A percentile compares a stretch with the other conserved stretches of the same genome.
Evolutionary conservation across 1,284 basidiomycete species (phyloP).

Genomic region (Puccinia horiana): DNA sequence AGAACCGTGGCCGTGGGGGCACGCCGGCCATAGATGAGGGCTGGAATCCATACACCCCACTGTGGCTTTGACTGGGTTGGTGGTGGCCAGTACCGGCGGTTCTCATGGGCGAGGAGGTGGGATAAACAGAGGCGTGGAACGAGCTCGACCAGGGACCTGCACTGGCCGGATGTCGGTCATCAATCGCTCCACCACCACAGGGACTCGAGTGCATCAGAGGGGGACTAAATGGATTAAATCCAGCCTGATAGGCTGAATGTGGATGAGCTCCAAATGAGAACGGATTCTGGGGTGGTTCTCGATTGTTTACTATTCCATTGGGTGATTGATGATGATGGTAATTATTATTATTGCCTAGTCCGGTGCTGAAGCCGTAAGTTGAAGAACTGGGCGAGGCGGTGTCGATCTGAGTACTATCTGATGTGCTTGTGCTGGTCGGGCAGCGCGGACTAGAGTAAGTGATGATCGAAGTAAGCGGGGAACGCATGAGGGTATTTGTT

Average conservation of each 20-base stretch:
- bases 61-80: slow-evolving; percentile 45
- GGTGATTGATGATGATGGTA: background rate
- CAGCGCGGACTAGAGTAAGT: slow-evolving; percentile 16
- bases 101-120: background rate
- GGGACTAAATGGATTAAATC: slow-evolving; percentile 27
- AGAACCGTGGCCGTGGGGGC: slow-evolving; percentile 1
- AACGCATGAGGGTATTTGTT: slow-evolving; percentile 13
- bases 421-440: background rate
- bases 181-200: background rate
- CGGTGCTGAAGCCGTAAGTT: slow-evolving; percentile 5
- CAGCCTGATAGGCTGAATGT: slow-evolving; percentile 10
- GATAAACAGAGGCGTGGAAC: background rate
- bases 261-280: slow-evolving; percentile 21
- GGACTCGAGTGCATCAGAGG: slow-evolving; percentile 10
- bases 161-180: slow-evolving; percentile 22
- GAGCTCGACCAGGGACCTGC: slow-evolving; percentile 41
- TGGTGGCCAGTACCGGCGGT: slow-evolving; percentile 5
- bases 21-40: background rate
- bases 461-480: slow-evolving; percentile 18
- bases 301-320: background rate
- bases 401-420: slow-evolving; percentile 6
- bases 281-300: slow-evolving; percentile 20
- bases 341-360: background rate
- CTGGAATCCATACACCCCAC: slow-evolving; percentile 41
- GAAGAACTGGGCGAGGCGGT: slow-evolving; percentile 23